Base-by-base conservation (phyloP, 2,329 filamentous ascomycete genomes). In the Camillea tinctor region DNA sequence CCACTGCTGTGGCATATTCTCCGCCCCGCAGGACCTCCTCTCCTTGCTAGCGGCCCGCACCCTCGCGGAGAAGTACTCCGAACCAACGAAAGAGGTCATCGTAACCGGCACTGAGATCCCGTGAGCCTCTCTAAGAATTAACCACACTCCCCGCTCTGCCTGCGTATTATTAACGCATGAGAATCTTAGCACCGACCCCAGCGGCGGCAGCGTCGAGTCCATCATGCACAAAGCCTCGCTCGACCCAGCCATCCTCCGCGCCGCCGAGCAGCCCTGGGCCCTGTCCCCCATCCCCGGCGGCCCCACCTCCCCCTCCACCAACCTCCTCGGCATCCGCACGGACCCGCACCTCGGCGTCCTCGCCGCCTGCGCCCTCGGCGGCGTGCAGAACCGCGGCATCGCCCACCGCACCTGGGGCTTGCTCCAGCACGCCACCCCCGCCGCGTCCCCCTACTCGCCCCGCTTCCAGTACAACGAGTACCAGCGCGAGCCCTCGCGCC, bases 321-420 rank as follows among this genome's bases (percentile, higher is more conserved):
- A 59, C 21, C 21, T 60, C 4, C 50, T 69, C 15, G 62, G 63
- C 19, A 30, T 69, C 19, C 61, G 61, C 11, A 56, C 44, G 7
- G 64, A 64, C 24, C 52, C 53, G 1, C 23, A 54, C 4, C 57
- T 68, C 21, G 67, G 64, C 1, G 30, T 62, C 48, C 54, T 67
- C 2, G 56, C 64, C 0, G 60, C 55, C 13, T 62, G 61, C 8
- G 60, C 63, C 2, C 24, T 64, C n/a, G 52, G 56, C n/a, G 55
- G 61, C 8, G 49, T 13, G 5, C 23, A 62, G 52, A 58, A 65
- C 52, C 61, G 64, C 15, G 60, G 60, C 17, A 50, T 68, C 20
- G 60, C 67, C n/a, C 62, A 67, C 23, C 61, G 62, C 21, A 66
- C 67, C 1, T 68, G 67, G 66, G 65, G 65, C n/a, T n/a, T n/a